These are phyloP conservation scores for Exophiala phaeomuriformis DNA, from an alignment of 2,329 filamentous ascomycete species.

Conservation along the genomic window DNA sequence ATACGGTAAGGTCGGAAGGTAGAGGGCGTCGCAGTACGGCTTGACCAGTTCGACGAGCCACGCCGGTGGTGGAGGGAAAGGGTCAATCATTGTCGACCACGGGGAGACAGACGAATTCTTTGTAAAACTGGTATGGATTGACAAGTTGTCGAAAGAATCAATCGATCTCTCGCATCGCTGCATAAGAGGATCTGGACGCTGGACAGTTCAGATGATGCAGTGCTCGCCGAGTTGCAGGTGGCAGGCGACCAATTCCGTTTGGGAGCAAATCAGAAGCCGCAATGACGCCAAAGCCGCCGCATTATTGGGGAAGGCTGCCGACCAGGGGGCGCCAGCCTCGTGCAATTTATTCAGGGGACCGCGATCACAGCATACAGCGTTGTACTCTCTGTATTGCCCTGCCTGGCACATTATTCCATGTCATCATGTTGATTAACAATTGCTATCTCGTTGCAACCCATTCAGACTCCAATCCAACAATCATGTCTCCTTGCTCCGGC, in stretches of 20 bases:
- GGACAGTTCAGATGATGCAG: neutral
- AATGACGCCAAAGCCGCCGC: neutral
- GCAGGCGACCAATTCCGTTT: neutral
- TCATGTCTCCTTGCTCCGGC: neutral
- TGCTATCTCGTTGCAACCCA: slow-evolving; percentile 24
- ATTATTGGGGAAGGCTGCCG: neutral
- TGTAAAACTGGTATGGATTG: too few relatives aligned
- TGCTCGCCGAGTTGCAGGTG: neutral
- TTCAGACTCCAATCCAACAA: neutral
- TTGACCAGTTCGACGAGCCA: slow-evolving; percentile 43
- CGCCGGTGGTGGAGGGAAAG: slow-evolving; percentile 43
- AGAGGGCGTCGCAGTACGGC: slow-evolving; percentile 46
- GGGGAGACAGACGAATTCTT: too few relatives aligned
- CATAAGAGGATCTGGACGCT: neutral
- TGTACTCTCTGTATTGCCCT: too few relatives aligned
- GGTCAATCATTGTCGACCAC: slow-evolving; percentile 36
- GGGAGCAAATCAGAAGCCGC: neutral
- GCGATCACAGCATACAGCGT: too few relatives aligned
- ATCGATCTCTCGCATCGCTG: neutral
- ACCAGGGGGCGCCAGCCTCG: neutral
- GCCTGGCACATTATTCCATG: too few relatives aligned
- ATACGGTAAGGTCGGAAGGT: slow-evolving; percentile 49
- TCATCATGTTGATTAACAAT: neutral
- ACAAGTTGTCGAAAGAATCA: too few relatives aligned
- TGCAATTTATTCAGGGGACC: too few relatives aligned